A percentile compares a stretch with the other conserved stretches of the same genome.
phyloP scores from a whole-genome alignment of 78 protist species.

The Dictyostelium capitatum region DNA sequence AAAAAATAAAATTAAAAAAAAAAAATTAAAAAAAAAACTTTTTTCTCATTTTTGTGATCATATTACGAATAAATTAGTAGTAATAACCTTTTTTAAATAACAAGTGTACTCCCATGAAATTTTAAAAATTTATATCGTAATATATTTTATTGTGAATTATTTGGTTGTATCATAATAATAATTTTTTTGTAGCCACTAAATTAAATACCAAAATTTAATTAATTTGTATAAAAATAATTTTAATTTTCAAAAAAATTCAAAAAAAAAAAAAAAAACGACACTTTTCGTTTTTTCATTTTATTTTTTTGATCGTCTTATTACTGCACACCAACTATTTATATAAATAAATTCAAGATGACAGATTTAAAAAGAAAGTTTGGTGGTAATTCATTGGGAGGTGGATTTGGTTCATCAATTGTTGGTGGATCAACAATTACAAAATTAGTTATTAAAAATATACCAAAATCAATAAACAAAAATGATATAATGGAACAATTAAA shows the following conservation, averaged over 20 bases:
- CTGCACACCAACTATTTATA: no score
- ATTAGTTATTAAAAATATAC: conserved; percentile 57
- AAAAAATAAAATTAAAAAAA: conserved; percentile 12
- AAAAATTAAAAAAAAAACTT: neutral
- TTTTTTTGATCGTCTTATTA: neutral
- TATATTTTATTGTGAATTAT: no score
- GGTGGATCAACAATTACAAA: neutral
- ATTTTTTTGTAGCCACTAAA: no score
- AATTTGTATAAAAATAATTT: no score
- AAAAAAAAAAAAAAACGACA: neutral
- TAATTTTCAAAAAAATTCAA: neutral
- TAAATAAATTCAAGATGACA: neutral
- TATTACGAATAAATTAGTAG: no score
- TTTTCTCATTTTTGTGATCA: no score
- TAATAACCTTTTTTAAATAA: no score
- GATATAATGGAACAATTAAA: conserved; percentile 51
- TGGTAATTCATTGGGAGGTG: neutral
- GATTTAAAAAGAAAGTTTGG: conserved; percentile 35
- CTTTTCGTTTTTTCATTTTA: neutral
- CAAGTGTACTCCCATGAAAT: no score
- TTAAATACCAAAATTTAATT: no score
- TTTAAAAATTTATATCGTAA: no score
- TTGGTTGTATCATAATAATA: no score
- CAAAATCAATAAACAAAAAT: conserved; percentile 14
- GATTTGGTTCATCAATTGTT: neutral